Evolutionary conservation across 1,284 basidiomycete genomes (phyloP).

Genomic region (Chalciporus sp.): DNA sequence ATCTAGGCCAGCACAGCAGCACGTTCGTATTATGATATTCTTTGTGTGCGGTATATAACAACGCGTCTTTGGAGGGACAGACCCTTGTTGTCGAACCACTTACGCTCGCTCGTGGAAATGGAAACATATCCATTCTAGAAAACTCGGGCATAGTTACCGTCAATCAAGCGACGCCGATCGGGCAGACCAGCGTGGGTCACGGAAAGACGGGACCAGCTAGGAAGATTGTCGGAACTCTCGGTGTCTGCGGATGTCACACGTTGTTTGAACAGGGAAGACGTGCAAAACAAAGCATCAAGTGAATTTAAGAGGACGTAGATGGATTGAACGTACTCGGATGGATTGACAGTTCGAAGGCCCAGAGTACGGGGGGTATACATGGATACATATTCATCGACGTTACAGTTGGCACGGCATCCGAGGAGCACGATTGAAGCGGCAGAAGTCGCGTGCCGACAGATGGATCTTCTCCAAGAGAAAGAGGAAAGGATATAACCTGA

Average conservation of each 20-base stretch:
- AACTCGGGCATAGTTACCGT: neutral
- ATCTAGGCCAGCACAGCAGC: neutral
- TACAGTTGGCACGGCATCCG: conserved; percentile 27
- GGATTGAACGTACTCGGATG: neutral
- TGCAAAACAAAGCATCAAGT: neutral
- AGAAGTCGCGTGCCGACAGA: neutral
- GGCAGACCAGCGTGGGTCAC: neutral
- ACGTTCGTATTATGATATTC: neutral
- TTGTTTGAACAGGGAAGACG: neutral
- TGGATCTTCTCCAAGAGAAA: conserved; percentile 3
- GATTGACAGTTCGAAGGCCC: too few relatives aligned
- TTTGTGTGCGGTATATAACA: neutral
- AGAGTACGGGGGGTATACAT: too few relatives aligned
- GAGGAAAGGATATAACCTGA: neutral
- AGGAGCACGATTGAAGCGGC: conserved; percentile 17
- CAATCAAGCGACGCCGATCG: neutral
- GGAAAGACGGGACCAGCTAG: neutral
- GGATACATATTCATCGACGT: neutral
- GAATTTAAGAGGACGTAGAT: neutral
- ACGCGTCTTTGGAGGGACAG: too few relatives aligned
- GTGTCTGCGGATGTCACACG: neutral
- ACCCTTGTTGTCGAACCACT: too few relatives aligned
- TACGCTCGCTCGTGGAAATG: neutral
- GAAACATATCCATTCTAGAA: neutral
- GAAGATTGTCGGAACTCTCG: neutral